Evolutionary conservation across 139 green algal genomes (phyloP).

Genomic region (Auxenochlorella pyrenoidosa): DNA sequence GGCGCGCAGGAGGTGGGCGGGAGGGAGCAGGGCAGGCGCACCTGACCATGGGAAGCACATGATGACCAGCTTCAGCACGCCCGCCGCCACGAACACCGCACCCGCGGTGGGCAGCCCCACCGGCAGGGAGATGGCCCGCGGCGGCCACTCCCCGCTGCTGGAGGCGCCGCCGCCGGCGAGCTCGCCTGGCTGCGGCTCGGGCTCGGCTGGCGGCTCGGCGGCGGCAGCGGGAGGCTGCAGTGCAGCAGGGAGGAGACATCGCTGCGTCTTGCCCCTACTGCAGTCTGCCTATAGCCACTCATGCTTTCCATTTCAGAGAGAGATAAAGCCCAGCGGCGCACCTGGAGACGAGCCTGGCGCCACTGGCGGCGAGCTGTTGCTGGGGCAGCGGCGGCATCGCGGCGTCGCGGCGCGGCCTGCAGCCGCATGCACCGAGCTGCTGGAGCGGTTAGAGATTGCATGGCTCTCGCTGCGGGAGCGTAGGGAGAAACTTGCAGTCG

Average conservation of each 20-base stretch:
- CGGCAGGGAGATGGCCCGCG: constrained; percentile 25
- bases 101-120: constrained; percentile 39
- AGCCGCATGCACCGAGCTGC: too few species aligned
- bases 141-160: background rate
- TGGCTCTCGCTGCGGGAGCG: too few species aligned
- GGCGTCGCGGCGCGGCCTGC: too few species aligned
- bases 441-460: too few species aligned
- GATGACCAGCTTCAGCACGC: constrained; percentile 42
- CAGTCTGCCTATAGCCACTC: too few species aligned
- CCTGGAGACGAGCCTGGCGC: background rate
- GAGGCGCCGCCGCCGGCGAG: background rate
- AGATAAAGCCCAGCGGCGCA: background rate
- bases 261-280: background rate
- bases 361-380: too few species aligned
- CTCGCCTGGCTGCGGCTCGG: background rate
- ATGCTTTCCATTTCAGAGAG: too few species aligned
- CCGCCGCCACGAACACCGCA: constrained; percentile 39
- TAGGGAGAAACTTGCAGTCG: too few species aligned
- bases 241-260: background rate
- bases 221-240: constrained; percentile 1
- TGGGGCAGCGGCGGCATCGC: too few species aligned
- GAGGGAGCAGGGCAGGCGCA: background rate
- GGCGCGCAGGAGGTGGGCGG: too few species aligned
- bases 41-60: constrained; percentile 49
- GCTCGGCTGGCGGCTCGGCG: background rate